Evolutionary conservation across 345 rosid genomes (phyloP).

Genomic region (Ceriops zippeliana): DNA sequence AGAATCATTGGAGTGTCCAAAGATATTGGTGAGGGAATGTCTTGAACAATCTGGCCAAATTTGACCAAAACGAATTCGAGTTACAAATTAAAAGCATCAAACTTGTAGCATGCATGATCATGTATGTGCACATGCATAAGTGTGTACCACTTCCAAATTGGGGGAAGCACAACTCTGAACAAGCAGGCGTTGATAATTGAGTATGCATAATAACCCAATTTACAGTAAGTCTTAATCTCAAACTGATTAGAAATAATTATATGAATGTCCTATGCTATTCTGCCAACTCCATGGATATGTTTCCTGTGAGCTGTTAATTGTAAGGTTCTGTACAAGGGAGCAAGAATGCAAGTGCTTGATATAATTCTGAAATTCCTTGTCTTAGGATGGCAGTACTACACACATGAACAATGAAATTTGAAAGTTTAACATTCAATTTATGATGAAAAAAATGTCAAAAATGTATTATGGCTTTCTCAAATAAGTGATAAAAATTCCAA

Average conservation of each 20-base stretch:
- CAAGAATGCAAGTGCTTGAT: not conserved
- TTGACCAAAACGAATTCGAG: conserved; percentile 11
- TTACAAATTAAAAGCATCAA: not conserved
- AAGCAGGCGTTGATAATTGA: not conserved
- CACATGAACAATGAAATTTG: not conserved
- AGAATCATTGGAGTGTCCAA: conserved; percentile 76
- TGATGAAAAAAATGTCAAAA: not conserved
- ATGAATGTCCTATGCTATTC: not conserved
- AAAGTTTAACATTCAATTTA: not conserved
- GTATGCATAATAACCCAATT: not conserved
- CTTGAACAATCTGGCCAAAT: conserved; percentile 65
- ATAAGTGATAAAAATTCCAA: too few species aligned
- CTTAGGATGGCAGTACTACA: not conserved
- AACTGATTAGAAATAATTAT: not conserved
- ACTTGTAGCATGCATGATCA: not conserved
- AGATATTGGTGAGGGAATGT: conserved; percentile 72
- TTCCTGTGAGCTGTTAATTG: not conserved
- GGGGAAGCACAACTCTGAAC: not conserved
- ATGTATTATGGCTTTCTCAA: not conserved
- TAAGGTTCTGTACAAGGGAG: not conserved
- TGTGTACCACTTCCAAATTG: not conserved
- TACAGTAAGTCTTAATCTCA: not conserved
- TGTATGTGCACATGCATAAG: not conserved
- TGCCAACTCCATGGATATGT: not conserved
- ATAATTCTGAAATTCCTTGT: not conserved